Conservation (phyloP, 306 rosid species). For the Acacia confusa region DNA sequence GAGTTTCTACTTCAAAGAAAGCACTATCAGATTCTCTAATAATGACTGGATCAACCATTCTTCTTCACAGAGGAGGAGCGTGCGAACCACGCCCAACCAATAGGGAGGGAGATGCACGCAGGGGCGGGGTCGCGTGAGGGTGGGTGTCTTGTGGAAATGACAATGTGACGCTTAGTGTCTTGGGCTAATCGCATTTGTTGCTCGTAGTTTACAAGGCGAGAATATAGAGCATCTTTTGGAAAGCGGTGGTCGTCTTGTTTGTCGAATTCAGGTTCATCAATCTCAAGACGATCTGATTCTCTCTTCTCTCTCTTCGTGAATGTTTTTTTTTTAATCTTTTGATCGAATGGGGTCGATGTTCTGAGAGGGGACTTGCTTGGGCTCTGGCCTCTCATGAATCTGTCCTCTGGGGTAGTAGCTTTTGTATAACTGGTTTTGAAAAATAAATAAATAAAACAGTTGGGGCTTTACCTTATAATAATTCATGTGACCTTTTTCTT, state of each 20-base stretch:
- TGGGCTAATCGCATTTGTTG: constrained; percentile 54
- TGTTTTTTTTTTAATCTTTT: constrained; percentile 62
- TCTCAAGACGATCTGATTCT: constrained; percentile 80
- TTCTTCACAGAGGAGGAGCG: constrained; percentile 14
- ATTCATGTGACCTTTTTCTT: constrained; percentile 32
- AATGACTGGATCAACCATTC: constrained; percentile 21
- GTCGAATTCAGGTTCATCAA: constrained; percentile 61
- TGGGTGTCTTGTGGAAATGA: constrained; percentile 42
- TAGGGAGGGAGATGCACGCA: neutral
- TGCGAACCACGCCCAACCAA: neutral
- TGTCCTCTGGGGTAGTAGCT: constrained; percentile 40
- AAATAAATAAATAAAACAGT: neutral
- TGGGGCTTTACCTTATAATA: neutral
- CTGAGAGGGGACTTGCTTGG: constrained; percentile 35
- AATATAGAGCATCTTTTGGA: constrained; percentile 82
- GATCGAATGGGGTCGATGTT: constrained; percentile 45
- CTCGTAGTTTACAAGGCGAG: constrained; percentile 55
- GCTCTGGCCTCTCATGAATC: constrained; percentile 32
- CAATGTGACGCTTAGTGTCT: constrained; percentile 41
- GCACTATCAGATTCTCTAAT: constrained; percentile 46
- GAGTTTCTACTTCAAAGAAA: constrained; percentile 38
- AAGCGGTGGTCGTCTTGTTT: constrained; percentile 86
- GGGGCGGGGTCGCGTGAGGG: constrained; percentile 47
- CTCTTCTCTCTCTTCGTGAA: constrained; percentile 20
- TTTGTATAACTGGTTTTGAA: neutral